Evolutionary conservation across 352 stramenopile species (phyloP), one percentile per base, ranked within the genome.

Genomic region (Blastocystis sp.): DNA sequence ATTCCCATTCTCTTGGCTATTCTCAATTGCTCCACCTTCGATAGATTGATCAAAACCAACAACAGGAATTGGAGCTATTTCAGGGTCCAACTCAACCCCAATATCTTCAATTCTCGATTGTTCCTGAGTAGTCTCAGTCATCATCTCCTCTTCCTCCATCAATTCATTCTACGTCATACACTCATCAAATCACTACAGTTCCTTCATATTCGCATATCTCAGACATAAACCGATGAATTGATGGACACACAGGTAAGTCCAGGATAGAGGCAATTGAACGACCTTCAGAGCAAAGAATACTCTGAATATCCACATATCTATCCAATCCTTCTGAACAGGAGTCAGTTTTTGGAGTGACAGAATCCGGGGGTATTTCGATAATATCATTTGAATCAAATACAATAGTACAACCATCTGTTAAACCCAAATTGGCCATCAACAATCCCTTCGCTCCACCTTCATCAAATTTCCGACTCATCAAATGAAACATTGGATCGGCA

Each of bases 381-480:
- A 89, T 67, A 37, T 89, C 86, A 46, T 90, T 92, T 39, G 90
- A 92, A 78, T 93, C 91, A 88, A 93, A 93, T 1, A 93, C 90
- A 88, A 93, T 92, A 37, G 90, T 90, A 81, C 91, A 93, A 35
- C 90, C 90, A 32, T 90, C 88, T 0, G 65, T 49, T n/a, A 89
- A 88, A 12, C 92, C 90, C 27, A 93, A 89, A 88, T 93, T 93
- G 4, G 89, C 89, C 12, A 93, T 88, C 0, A 93, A 86, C n/a
- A 93, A 85, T 19, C 91, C 91, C 77, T 92, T 93, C 12, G 91
- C 91, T 52, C 91, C 91, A 69, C 91, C 91, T 90, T 93, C 91
- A 65, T 93, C 91, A 69, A 93, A 93, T 11, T 88, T 90, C 69
- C 92, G 92, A 42, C 90, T 92, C 91, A 93, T 93, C 89, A 93